Evolutionary conservation across 306 rosid genomes (phyloP).

Genomic region (Carpinus viminea): DNA sequence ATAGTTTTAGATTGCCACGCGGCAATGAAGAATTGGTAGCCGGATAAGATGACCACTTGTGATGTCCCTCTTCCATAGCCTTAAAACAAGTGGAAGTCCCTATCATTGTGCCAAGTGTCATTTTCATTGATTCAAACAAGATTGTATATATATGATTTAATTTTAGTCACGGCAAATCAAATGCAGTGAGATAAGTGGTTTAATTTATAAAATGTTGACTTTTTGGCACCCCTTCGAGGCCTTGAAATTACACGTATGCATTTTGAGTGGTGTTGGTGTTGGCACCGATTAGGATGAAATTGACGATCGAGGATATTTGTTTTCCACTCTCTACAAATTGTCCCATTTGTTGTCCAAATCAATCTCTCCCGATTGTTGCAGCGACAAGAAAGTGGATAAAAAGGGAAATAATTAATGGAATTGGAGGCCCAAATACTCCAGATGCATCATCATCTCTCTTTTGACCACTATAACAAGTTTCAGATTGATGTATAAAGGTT

Average conservation of each 20-base stretch:
- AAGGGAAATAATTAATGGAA: not conserved
- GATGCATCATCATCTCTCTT: not conserved
- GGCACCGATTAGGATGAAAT: constrained; percentile 9
- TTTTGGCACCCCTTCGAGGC: not conserved
- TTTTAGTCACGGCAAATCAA: not conserved
- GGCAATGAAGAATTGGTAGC: not conserved
- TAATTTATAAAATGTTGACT: constrained; percentile 1
- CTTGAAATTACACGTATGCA: not conserved
- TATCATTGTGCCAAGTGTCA: constrained; percentile 20
- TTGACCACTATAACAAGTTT: not conserved
- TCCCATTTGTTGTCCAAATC: not conserved
- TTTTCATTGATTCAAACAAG: constrained; percentile 6
- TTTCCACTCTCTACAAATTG: not conserved
- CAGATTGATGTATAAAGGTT: not conserved
- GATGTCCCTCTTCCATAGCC: constrained; percentile 5
- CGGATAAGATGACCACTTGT: constrained; percentile 17
- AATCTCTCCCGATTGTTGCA: not conserved
- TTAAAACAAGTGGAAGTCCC: constrained; percentile 19
- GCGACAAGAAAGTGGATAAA: not conserved
- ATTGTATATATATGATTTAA: not conserved
- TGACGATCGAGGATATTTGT: not conserved
- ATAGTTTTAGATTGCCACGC: constrained; percentile 1
- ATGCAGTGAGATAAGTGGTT: constrained; percentile 4
- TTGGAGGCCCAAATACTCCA: not conserved
- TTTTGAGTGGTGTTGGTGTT: not conserved